Evolutionary conservation across 768 basidiomycete species (phyloP), one percentile per base, ranked within the genome.

Genomic region (Xerocomellus intermedius): DNA sequence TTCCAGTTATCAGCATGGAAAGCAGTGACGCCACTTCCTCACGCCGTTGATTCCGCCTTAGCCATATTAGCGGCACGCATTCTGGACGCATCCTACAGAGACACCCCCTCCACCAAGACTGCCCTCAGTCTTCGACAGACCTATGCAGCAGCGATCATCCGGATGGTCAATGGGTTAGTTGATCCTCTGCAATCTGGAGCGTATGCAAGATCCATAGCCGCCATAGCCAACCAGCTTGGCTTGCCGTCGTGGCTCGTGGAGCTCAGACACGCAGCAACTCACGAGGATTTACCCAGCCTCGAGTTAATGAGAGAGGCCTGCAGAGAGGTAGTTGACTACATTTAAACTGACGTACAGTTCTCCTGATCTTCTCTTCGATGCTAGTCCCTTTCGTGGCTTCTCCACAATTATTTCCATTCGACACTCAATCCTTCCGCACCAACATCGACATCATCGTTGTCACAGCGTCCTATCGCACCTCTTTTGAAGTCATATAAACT

Each of bases 91-190:
- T 59, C 66, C 8, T 61, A 32, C 54, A 59, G 45, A 21, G 57
- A 49, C 38, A 54, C 39, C 2, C 55, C 32, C 54, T 69, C 10
- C 50, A 63, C 24, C 47, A 69, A 3, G 17, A 74, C 79, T 1
- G 62, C 70, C 36, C 76, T 91, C 35, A 71, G 76, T 47, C 70
- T 91, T 50, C 82, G 95, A 19, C 87, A 94, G 63, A 82, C 81
- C 56, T 94, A 92, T 69, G 84, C 91, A 9, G 76, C 87, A 24
- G 85, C 93, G 2, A 76, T 97, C 55, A 87, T 95, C 55, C 78
- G 96, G 32, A 83, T 98, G 60, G 91, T 98, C 60, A 99, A 98
- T 63, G 91, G 94, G 2, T 79, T 98, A 36, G 96, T 98, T 8
- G 97, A 99, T 65, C 94, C 95, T 14, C 77, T 97, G 12, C 97